Evolutionary conservation across 768 basidiomycete genomes (phyloP).

Genomic region (Lactarius tabidus): DNA sequence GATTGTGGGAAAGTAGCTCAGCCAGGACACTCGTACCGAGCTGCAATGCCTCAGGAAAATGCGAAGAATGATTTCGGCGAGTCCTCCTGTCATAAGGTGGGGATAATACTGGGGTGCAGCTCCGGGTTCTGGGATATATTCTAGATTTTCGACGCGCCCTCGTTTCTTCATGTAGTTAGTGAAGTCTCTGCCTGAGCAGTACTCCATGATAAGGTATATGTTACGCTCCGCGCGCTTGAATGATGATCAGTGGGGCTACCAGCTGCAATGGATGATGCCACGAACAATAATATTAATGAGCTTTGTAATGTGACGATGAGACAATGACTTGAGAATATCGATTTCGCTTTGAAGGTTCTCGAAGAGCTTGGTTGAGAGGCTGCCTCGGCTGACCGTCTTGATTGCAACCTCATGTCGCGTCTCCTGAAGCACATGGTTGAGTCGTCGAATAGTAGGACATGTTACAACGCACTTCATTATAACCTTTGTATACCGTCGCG

Average conservation of each 20-base stretch:
- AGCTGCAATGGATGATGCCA: constrained; percentile 9
- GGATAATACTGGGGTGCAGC: constrained; percentile 80
- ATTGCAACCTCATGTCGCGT: constrained; percentile 80
- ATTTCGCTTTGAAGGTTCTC: constrained; percentile 99
- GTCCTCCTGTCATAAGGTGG: constrained; percentile 85
- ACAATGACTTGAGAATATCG: constrained; percentile 89
- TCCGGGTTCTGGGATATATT: constrained; percentile 69
- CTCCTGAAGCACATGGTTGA: constrained; percentile 45
- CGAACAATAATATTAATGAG: constrained; percentile 89
- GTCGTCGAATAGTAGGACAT: neutral
- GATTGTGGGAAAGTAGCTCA: neutral
- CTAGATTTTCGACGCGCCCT: constrained; percentile 83
- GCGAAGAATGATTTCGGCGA: constrained; percentile 86
- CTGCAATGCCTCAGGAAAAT: constrained; percentile 91
- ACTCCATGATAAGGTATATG: constrained; percentile 97
- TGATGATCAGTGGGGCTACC: constrained; percentile 1
- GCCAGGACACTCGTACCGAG: constrained; percentile 50
- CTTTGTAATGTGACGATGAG: constrained; percentile 89
- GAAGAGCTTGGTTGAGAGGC: constrained; percentile 85
- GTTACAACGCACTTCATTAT: constrained; percentile 64
- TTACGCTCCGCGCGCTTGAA: constrained; percentile 60
- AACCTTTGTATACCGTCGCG: constrained; percentile 93
- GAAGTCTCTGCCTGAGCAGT: constrained; percentile 92
- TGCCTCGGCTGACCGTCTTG: constrained; percentile 88
- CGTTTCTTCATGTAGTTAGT: constrained; percentile 97